Evolutionary conservation across 768 basidiomycete genomes (phyloP).

Genomic region (Cystobasidium onofrii): DNA sequence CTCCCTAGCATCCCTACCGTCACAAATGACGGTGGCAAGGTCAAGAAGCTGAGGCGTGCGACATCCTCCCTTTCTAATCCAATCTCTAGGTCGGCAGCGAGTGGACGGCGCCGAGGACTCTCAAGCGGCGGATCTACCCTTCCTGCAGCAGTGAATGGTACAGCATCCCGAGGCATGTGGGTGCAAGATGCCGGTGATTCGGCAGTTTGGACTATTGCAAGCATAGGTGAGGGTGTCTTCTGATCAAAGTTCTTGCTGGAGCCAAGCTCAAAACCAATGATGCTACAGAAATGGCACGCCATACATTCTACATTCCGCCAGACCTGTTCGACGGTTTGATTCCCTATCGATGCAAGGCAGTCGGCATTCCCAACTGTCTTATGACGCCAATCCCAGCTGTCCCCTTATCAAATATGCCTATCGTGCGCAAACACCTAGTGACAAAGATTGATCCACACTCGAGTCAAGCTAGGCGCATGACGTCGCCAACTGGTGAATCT

Average conservation of each 20-base stretch:
- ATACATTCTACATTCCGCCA: slow-evolving; percentile 86
- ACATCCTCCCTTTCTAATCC: not conserved
- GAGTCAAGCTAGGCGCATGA: not conserved
- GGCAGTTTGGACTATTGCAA: slow-evolving; percentile 88
- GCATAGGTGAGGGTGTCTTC: slow-evolving; percentile 59
- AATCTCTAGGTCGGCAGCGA: slow-evolving; percentile 55
- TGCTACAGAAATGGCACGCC: slow-evolving; percentile 69
- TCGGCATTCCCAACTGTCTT: not conserved
- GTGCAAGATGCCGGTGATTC: slow-evolving; percentile 72
- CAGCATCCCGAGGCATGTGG: slow-evolving; percentile 46
- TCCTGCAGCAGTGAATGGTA: not conserved
- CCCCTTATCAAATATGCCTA: slow-evolving; percentile 50
- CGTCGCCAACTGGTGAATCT: slow-evolving; percentile 44
- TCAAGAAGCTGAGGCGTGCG: slow-evolving; percentile 23
- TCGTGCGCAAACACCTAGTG: slow-evolving; percentile 2
- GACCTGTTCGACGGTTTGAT: slow-evolving; percentile 43
- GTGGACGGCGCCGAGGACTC: slow-evolving; percentile 25
- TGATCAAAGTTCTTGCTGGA: not conserved
- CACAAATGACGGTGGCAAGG: slow-evolving; percentile 33
- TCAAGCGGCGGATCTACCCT: not conserved
- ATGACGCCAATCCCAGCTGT: slow-evolving; percentile 71
- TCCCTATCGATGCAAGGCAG: not conserved
- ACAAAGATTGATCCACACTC: not conserved
- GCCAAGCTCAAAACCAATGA: not conserved
- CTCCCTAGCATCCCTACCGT: not conserved